Percentiles rank a stretch among this genome's conserved stretches.
phyloP scores from a whole-genome alignment of 768 basidiomycete genomes.

The Lentinus brumalis region DNA sequence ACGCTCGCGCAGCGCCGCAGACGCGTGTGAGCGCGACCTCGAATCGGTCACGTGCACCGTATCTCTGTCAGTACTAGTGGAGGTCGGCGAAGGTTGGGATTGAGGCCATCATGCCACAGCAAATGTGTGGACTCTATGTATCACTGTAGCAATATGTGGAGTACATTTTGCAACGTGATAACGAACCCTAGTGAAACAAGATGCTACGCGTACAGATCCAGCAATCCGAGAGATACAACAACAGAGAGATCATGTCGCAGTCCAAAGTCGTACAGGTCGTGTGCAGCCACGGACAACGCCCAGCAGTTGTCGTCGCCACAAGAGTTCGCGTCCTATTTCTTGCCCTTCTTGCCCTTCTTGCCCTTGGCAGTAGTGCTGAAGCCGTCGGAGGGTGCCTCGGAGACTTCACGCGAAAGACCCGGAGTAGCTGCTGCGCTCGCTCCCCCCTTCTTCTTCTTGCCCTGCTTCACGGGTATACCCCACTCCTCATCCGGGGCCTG shows the following conservation, averaged over 20 bases:
- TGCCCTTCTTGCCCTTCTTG: slow-evolving; percentile 27
- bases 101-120: too few species aligned
- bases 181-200: not conserved
- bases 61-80: too few species aligned
- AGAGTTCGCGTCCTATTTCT: not conserved
- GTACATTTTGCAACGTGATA: not conserved
- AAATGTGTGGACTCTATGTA: not conserved
- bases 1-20: too few species aligned
- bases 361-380: slow-evolving; percentile 4
- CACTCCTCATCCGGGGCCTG: slow-evolving; percentile 18
- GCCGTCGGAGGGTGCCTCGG: slow-evolving; percentile 4
- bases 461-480: not conserved
- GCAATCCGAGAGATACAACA: slow-evolving; percentile 2
- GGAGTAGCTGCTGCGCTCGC: not conserved
- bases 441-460: slow-evolving; percentile 11
- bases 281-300: not conserved
- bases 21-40: too few species aligned
- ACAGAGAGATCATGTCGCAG: not conserved
- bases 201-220: slow-evolving; percentile 4
- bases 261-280: not conserved
- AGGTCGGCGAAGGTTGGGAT: too few species aligned
- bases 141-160: too few species aligned
- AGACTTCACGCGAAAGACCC: not conserved
- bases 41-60: too few species aligned
- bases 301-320: slow-evolving; percentile 1